phyloP scores from a whole-genome alignment of 441 rosid genomes.

The Euphorbia schlechtendalii region DNA sequence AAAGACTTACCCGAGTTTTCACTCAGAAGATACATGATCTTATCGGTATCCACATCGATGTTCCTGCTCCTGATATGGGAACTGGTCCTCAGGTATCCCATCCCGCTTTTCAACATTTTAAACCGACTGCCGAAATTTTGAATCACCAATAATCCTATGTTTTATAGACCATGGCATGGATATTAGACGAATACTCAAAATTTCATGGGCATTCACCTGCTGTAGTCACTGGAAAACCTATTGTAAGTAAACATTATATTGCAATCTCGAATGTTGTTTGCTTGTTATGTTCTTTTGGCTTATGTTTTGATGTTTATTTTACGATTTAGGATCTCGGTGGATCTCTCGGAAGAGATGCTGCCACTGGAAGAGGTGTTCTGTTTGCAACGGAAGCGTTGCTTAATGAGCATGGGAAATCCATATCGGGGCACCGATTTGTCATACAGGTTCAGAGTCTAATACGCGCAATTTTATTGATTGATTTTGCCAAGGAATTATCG shows the following conservation, averaged over 20 bases:
- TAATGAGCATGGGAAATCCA: constrained; percentile 75
- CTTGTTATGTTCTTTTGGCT: not conserved
- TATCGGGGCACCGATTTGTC: constrained; percentile 62
- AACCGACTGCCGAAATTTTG: too few relatives aligned
- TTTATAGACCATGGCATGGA: constrained; percentile 95
- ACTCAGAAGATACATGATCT: constrained; percentile 98
- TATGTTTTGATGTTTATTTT: constrained; percentile 2
- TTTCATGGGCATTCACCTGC: constrained; percentile 98
- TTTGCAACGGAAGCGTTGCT: constrained; percentile 92
- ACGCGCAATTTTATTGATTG: not conserved
- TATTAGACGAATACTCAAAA: constrained; percentile 96
- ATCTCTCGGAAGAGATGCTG: constrained; percentile 94
- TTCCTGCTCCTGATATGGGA: constrained; percentile 99
- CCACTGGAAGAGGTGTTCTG: constrained; percentile 98
- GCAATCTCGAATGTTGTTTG: not conserved
- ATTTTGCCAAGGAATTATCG: not conserved
- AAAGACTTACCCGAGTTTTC: constrained; percentile 92
- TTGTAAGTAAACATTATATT: constrained; percentile 35
- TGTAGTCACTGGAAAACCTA: constrained; percentile 92
- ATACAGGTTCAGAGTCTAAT: constrained; percentile 50
- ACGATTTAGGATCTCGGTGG: constrained; percentile 89
- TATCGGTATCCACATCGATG: constrained; percentile 86
- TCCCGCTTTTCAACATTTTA: not conserved
- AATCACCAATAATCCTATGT: too few relatives aligned
- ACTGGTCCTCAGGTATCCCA: constrained; percentile 79